Evolutionary conservation across 2,329 filamentous ascomycete genomes (phyloP).

Genomic region (Phaeophleospora eucalypticola): DNA sequence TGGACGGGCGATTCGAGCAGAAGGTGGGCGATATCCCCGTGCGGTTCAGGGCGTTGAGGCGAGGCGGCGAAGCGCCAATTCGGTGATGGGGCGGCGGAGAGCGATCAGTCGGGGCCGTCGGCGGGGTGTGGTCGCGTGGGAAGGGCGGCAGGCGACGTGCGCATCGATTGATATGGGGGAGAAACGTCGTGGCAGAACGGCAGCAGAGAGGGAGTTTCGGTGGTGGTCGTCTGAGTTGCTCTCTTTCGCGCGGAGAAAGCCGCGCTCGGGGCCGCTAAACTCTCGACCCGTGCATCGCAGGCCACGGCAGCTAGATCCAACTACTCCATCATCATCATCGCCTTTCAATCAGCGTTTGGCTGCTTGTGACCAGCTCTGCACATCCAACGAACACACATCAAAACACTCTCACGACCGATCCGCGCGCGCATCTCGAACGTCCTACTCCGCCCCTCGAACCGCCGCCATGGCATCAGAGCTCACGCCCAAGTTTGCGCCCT

Average conservation of each 20-base stretch:
- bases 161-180: background rate
- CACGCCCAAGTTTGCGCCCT: conserved; percentile 78
- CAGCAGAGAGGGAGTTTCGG: too few species aligned
- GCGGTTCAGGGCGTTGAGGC: background rate
- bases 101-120: too few species aligned
- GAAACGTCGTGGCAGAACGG: too few species aligned
- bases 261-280: too few species aligned
- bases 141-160: background rate
- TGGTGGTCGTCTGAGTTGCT: too few species aligned
- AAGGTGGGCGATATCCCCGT: background rate
- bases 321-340: background rate
- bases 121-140: background rate
- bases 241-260: too few species aligned
- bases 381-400: background rate
- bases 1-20: background rate
- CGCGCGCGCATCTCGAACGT: conserved; percentile 3
- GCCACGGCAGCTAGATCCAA: too few species aligned
- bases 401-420: background rate
- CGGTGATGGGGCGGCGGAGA: too few species aligned
- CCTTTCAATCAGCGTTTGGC: too few species aligned
- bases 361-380: too few species aligned
- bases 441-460: conserved; percentile 1
- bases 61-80: background rate
- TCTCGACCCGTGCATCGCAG: too few species aligned
- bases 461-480: conserved; percentile 44